These are phyloP conservation scores for Pythium utonaiense DNA, from an alignment of 352 stramenopile genomes.

Conservation along the genomic window DNA sequence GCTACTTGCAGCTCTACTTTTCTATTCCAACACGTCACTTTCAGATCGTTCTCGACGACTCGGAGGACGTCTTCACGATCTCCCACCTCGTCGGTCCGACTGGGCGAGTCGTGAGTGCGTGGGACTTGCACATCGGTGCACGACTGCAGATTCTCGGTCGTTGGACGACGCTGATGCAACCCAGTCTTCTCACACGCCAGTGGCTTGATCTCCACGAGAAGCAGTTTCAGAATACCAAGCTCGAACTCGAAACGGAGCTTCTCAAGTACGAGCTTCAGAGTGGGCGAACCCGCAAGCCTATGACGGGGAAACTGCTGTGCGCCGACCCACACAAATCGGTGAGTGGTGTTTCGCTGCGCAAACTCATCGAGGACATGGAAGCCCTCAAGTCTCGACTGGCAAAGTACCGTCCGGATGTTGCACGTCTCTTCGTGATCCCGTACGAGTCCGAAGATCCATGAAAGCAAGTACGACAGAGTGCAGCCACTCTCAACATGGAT, in stretches of 20 bases:
- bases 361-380: slow-evolving; percentile 43
- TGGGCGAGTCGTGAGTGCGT: slow-evolving; percentile 44
- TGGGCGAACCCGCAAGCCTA: slow-evolving; percentile 25
- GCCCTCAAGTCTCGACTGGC: slow-evolving; percentile 43
- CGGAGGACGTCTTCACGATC: slow-evolving; percentile 72
- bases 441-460: slow-evolving; percentile 27
- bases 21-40: slow-evolving; percentile 63
- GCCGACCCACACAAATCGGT: slow-evolving; percentile 47
- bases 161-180: slow-evolving; percentile 66
- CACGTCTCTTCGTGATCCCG: slow-evolving; percentile 41
- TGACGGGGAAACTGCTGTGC: slow-evolving; percentile 40
- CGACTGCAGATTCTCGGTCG: slow-evolving; percentile 57
- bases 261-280: slow-evolving; percentile 58
- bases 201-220: slow-evolving; percentile 62
- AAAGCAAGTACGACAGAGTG: slow-evolving; percentile 1
- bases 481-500: slow-evolving; percentile 15
- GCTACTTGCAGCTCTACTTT: slow-evolving; percentile 53
- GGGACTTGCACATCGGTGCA: slow-evolving; percentile 68
- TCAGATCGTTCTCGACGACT: slow-evolving; percentile 60
- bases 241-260: slow-evolving; percentile 47
- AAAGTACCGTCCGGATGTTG: slow-evolving; percentile 51
- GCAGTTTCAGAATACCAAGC: slow-evolving; percentile 31
- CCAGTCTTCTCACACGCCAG: slow-evolving; percentile 65
- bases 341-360: slow-evolving; percentile 40
- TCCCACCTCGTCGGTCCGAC: slow-evolving; percentile 55